Evolutionary conservation across 1,284 basidiomycete genomes (phyloP), one percentile per base, ranked within the genome.

Genomic region (Ustilago crameri): DNA sequence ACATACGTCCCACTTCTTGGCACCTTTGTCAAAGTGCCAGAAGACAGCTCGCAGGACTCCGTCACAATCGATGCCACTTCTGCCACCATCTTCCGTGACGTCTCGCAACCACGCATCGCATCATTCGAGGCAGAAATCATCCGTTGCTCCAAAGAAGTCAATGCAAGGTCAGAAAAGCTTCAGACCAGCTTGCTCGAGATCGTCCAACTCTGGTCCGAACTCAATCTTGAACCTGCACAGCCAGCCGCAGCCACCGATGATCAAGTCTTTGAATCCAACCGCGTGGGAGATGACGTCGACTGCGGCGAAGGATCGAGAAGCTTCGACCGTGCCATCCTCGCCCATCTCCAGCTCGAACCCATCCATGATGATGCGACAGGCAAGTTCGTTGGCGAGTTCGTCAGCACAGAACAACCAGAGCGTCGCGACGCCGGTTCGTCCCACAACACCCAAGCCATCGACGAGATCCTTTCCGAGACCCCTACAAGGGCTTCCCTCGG

Each of bases 161-260:
- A 71, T 22, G 50, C 64, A 1, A 63, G 77, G 32, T 65, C 70
- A 18, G 64, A 75, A 27, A 52, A 69, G 34, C 62, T 81, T 8
- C 69, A 78, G 27, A 57, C 63, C 15, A 67, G 58, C 24, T 53
- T 81, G 27, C 60, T 66, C 42, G 76, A 76, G 32, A 77, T 81
- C 34, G 55, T 77, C 0, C 76, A 78, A 55, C 76, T 79, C 14
- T 81, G 79, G 79, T 75, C 76, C 10, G 79, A 81, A 49, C 75
- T 81, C 55, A 54, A 61, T 27, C 46, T 78, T 22, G 58, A 68
- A 35, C 76, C 76, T 2, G 66, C 60, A 17, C 55, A 56, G 35
- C 70, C 70, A 26, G 52, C 43, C 18, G 57, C 52, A 18, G 51
- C 38, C 23, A 38, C 51, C 4, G 70, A 73, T 26, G 76, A 76